Base-by-base conservation (phyloP, 495 filamentous ascomycete species). In the Amphirosellinia nigrospora region DNA sequence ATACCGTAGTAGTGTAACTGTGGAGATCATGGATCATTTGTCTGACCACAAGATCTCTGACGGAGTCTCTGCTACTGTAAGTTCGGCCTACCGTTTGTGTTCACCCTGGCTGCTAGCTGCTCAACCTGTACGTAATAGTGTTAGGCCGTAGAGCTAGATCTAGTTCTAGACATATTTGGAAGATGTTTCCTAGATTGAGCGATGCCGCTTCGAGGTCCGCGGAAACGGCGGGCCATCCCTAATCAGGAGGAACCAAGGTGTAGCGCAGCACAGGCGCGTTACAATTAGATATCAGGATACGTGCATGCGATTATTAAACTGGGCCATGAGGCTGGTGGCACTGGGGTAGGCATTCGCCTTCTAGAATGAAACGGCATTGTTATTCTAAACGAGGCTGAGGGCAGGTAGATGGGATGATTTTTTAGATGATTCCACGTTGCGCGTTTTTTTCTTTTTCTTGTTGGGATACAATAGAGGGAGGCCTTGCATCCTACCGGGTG, bases 391-490 rank as follows among this genome's bases (percentile, higher is more conserved):
- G 56, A 68, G 66, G 66, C 66, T 68, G 66, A 61, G 43, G 43
- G 34, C 26, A 23, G 43, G 34, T 19, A 23, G 56, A 64, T 58
- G 66, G 59, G 52, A 58, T 62, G 60, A 60, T 56, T 64, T 55
- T 61, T 67, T 39, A 68, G 63, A 39, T 66, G 50, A 69, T 63
- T 69, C 64, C 64, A 70, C 59, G 41, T 66, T 71, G 21, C 55
- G 53, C 39, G 13, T 9, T 59, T 59, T 48, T 59, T 48, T 23
- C 8, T 34, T 45, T 23, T 0, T 52, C 41, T 50, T 50, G 73
- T 75, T 60, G 58, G 70, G 55, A 67, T 68, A 62, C n/a, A n/a
- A n/a, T n/a, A n/a, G n/a, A n/a, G n/a, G n/a, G 69, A 71, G 64
- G 67, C 62, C 60, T 69, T 68, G 71, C 65, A 75, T 68, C 66